A percentile compares a stretch with the other conserved stretches of the same genome.
phyloP scores from a whole-genome alignment of 2,329 filamentous ascomycete species.

The Exserohilum turcica region DNA sequence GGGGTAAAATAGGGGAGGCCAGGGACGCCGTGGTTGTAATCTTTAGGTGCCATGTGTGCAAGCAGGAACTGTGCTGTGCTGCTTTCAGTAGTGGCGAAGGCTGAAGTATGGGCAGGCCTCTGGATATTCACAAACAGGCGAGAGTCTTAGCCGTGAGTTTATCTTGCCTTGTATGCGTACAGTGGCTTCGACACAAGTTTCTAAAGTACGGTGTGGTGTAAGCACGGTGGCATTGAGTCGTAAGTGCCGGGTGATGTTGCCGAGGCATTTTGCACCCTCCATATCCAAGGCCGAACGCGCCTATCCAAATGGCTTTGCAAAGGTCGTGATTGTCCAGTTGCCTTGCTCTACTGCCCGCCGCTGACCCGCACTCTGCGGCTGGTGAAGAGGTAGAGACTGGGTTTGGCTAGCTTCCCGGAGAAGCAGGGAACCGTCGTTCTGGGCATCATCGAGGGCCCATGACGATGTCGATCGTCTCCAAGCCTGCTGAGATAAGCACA shows the following conservation, averaged over 20 bases:
- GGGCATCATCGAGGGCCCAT: too few species aligned
- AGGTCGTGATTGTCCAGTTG: background rate
- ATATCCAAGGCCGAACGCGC: background rate
- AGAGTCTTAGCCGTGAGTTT: too few species aligned
- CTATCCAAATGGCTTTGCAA: background rate
- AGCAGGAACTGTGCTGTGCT: background rate
- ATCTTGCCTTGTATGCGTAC: too few species aligned
- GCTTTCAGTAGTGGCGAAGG: too few species aligned
- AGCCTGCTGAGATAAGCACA: background rate
- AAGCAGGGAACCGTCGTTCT: too few species aligned
- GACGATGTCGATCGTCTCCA: too few species aligned
- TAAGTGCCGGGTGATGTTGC: conserved; percentile 16
- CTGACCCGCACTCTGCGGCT: background rate
- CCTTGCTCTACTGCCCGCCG: background rate
- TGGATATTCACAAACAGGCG: too few species aligned
- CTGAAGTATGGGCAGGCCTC: too few species aligned
- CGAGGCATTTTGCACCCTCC: conserved; percentile 16
- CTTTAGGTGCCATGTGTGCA: conserved; percentile 31
- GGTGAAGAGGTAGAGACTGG: too few species aligned
- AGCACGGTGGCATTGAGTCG: conserved; percentile 18
- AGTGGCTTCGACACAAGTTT: background rate
- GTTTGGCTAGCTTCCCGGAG: too few species aligned
- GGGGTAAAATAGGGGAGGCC: conserved; percentile 54
- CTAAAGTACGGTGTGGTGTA: background rate
- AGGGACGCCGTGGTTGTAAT: conserved; percentile 34